phyloP scores from a whole-genome alignment of 2,329 filamentous ascomycete species.

The Ilyonectria destructans region DNA sequence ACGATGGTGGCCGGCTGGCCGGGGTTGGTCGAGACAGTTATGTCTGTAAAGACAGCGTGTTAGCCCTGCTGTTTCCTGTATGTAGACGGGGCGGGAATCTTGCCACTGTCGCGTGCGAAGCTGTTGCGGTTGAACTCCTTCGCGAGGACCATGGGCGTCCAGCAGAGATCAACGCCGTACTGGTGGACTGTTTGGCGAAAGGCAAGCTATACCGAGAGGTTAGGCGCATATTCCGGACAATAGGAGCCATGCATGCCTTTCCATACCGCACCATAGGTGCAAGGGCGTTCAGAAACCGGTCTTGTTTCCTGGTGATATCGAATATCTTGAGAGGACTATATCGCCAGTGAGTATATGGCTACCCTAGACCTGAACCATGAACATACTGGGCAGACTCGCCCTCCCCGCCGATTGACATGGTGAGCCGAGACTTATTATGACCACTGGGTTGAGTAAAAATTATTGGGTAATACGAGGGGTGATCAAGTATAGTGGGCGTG shows the following conservation, averaged over 20 bases:
- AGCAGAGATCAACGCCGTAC: conserved; percentile 78
- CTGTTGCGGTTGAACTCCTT: conserved; percentile 78
- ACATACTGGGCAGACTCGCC: conserved; percentile 47
- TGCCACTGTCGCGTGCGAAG: conserved; percentile 74
- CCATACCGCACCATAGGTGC: conserved; percentile 81
- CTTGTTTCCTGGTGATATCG: conserved; percentile 66
- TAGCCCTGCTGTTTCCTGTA: neutral
- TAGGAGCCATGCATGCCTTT: conserved; percentile 59
- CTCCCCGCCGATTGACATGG: conserved; percentile 40
- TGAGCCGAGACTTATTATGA: neutral
- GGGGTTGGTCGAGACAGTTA: conserved; percentile 71
- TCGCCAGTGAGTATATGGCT: conserved; percentile 34
- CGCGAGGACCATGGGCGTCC: conserved; percentile 81
- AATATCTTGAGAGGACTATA: conserved; percentile 74
- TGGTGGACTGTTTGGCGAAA: conserved; percentile 78
- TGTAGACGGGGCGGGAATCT: conserved; percentile 10
- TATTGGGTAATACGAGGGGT: neutral
- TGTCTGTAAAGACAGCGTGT: conserved; percentile 59
- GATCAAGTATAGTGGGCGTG: neutral
- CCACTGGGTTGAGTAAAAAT: neutral
- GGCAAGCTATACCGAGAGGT: conserved; percentile 67
- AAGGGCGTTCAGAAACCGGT: conserved; percentile 71
- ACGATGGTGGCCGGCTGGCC: conserved; percentile 74
- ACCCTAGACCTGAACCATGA: conserved; percentile 36
- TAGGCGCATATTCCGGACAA: neutral